Conservation (phyloP, 78 protist genomes). For the Emiliania huxleyi region DNA sequence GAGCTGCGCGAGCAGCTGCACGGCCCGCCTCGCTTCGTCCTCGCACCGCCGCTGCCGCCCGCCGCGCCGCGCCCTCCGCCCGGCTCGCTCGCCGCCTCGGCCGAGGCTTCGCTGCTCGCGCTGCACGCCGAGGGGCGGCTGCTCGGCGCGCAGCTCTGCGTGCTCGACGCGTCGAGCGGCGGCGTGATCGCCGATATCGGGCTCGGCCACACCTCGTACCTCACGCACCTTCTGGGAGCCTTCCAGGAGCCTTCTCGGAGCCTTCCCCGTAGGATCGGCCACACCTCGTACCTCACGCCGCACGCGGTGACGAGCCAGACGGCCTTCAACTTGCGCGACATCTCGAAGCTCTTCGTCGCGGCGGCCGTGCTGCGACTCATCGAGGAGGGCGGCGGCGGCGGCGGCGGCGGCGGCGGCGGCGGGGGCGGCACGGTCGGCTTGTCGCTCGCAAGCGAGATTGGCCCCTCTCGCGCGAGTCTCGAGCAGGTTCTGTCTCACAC, state of each 20-base stretch:
- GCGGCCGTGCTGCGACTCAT: neutral
- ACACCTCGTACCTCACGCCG: neutral
- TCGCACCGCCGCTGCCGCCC: neutral
- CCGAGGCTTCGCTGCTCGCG: neutral
- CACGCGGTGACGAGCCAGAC: neutral
- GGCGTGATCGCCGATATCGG: neutral
- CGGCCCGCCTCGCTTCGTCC: neutral
- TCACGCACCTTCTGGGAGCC: too few species aligned
- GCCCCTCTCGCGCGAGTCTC: neutral
- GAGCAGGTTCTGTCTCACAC: neutral
- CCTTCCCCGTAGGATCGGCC: too few species aligned
- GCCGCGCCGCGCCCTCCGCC: neutral
- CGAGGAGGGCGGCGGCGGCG: neutral
- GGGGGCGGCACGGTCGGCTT: too few species aligned
- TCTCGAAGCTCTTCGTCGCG: neutral
- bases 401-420: too few species aligned
- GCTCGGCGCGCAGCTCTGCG: conserved; percentile 9
- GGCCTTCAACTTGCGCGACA: neutral
- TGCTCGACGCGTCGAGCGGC: neutral
- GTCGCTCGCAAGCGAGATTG: neutral
- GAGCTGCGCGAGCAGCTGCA: neutral
- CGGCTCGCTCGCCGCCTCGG: neutral
- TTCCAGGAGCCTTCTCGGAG: too few species aligned
- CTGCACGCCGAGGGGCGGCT: neutral
- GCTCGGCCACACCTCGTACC: too few species aligned